Evolutionary conservation across 768 basidiomycete species (phyloP).

Genomic region (Boletus speciosus): DNA sequence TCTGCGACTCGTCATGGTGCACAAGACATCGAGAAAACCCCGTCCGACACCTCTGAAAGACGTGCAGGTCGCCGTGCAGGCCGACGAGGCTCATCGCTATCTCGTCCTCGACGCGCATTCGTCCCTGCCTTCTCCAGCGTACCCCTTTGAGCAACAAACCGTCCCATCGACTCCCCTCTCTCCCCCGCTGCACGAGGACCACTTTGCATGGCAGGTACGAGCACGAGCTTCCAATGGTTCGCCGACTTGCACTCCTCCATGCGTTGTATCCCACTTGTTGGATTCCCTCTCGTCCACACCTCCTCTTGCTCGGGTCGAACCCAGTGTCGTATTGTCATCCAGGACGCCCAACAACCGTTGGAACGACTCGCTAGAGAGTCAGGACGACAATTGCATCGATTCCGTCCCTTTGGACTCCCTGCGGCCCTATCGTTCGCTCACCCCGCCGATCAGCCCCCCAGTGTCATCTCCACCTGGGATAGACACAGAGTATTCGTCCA

Average conservation of each 20-base stretch:
- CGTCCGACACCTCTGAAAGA: constrained; percentile 16
- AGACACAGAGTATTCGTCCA: constrained; percentile 9
- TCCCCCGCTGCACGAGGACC: not conserved
- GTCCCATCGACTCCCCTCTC: not conserved
- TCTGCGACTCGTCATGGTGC: constrained; percentile 1
- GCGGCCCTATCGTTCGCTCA: constrained; percentile 6
- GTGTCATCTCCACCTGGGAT: not conserved
- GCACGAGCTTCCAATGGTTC: not conserved
- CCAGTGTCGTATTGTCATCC: not conserved
- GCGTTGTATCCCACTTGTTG: constrained; percentile 5
- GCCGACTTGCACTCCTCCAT: not conserved
- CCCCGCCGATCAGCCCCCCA: constrained; percentile 19
- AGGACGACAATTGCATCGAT: not conserved
- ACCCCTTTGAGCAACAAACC: constrained; percentile 2
- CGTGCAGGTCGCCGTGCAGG: constrained; percentile 17
- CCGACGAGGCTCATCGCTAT: constrained; percentile 9
- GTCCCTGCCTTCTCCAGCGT: not conserved
- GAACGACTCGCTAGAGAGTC: not conserved
- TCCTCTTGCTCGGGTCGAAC: not conserved
- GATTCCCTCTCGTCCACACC: not conserved
- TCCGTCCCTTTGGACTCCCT: not conserved
- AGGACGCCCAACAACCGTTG: not conserved
- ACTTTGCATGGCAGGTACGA: not conserved
- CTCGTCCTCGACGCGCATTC: constrained; percentile 8
- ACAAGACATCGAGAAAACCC: not conserved